Percentiles rank a stretch among this genome's conserved stretches.
Evolutionary conservation across 768 basidiomycete genomes (phyloP).

Genomic region (Calocybe gangraenosa): DNA sequence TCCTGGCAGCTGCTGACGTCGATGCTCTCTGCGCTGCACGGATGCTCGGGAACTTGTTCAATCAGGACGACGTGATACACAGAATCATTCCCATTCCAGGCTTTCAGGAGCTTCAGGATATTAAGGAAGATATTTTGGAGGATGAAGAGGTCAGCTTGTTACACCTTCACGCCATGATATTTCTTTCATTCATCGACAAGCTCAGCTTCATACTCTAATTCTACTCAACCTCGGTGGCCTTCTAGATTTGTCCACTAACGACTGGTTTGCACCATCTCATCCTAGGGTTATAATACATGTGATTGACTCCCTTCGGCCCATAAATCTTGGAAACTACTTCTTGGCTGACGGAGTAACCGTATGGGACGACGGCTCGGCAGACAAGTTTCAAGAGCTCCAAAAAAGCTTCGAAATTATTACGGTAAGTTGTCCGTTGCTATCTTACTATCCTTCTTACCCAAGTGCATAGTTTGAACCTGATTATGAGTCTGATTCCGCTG

Average conservation of each 20-base stretch:
- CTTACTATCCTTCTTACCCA: background rate
- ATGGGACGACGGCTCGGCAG: conserved; percentile 90
- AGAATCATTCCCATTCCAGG: conserved; percentile 88
- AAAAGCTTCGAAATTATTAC: conserved; percentile 83
- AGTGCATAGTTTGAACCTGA: conserved; percentile 69
- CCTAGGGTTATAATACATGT: conserved; percentile 74
- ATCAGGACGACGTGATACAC: conserved; percentile 91
- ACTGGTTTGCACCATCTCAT: conserved; percentile 75
- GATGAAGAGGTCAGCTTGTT: conserved; percentile 57
- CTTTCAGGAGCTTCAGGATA: conserved; percentile 65
- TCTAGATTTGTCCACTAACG: conserved; percentile 69
- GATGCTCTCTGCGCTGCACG: conserved; percentile 89
- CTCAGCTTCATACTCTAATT: conserved; percentile 82
- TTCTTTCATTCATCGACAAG: conserved; percentile 3
- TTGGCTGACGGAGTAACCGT: conserved; percentile 64
- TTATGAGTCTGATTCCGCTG: conserved; percentile 36
- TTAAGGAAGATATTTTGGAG: conserved; percentile 60
- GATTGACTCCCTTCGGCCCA: conserved; percentile 90
- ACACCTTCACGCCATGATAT: background rate
- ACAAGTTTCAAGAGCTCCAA: conserved; percentile 62
- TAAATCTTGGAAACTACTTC: conserved; percentile 86
- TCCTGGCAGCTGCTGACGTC: conserved; percentile 86
- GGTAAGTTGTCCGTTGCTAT: conserved; percentile 39
- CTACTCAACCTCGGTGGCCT: conserved; percentile 91
- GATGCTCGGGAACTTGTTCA: conserved; percentile 86